Conservation (phyloP, 1,284 basidiomycete species). For the Pseudozyma thailandica region DNA sequence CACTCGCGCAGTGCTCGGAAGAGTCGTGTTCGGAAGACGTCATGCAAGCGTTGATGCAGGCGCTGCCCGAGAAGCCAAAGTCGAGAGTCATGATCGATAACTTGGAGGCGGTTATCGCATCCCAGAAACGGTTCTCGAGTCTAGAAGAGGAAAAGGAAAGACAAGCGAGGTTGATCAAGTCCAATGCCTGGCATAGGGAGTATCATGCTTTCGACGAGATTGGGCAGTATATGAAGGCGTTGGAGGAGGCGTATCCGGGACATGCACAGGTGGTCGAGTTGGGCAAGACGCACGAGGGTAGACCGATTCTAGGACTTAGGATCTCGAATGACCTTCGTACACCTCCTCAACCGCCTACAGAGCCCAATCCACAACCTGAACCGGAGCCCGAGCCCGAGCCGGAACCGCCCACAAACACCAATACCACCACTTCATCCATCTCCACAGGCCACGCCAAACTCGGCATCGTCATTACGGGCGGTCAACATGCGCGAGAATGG, state of each 20-base stretch:
- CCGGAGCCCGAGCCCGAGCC: too few relatives aligned
- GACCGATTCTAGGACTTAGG: slow-evolving; percentile 32
- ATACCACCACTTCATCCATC: slow-evolving; percentile 3
- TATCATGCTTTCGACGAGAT: slow-evolving; percentile 44
- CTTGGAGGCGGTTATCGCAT: slow-evolving; percentile 11
- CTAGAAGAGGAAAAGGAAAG: neutral
- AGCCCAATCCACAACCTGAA: slow-evolving; percentile 16
- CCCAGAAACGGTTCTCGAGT: neutral
- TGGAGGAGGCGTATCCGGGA: slow-evolving; percentile 20
- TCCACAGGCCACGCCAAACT: neutral
- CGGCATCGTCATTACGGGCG: slow-evolving; percentile 40
- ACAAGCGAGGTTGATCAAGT: neutral
- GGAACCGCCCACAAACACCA: too few relatives aligned
- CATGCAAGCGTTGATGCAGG: slow-evolving; percentile 2
- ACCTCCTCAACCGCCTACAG: slow-evolving; percentile 4
- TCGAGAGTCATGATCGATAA: slow-evolving; percentile 16
- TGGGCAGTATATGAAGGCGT: slow-evolving; percentile 9
- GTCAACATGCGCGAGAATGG: slow-evolving; percentile 72
- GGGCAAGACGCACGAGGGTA: slow-evolving; percentile 37
- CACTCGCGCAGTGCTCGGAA: neutral
- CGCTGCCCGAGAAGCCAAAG: slow-evolving; percentile 2
- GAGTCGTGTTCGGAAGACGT: neutral
- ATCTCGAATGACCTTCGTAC: slow-evolving; percentile 12
- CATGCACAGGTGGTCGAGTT: slow-evolving; percentile 30
- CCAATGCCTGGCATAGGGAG: slow-evolving; percentile 22